phyloP scores from a whole-genome alignment of 164 flowering plant species.

The Tetrastigma voinierianum region DNA sequence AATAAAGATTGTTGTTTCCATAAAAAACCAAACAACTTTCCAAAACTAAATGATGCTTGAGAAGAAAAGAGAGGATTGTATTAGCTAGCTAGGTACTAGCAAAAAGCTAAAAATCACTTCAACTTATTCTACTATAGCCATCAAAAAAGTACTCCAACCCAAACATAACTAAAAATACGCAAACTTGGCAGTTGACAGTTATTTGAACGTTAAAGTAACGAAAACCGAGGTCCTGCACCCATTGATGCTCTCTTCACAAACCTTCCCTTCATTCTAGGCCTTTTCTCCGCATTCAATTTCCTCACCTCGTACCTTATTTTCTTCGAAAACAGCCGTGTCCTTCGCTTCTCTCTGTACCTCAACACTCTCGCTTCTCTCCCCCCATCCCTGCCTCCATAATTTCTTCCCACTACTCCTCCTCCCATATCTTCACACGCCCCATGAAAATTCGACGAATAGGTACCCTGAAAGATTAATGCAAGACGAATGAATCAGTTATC shows the following conservation, averaged over 20 bases:
- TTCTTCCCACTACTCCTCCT: not conserved
- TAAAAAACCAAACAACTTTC: no score
- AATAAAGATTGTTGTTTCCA: no score
- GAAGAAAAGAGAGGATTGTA: no score
- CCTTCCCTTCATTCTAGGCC: conserved; percentile 47
- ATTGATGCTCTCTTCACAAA: conserved; percentile 36
- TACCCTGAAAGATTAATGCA: conserved; percentile 5
- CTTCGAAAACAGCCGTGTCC: conserved; percentile 42
- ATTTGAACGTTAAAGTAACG: not conserved
- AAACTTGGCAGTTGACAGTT: not conserved
- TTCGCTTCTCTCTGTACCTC: conserved; percentile 43
- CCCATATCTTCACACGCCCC: conserved; percentile 1
- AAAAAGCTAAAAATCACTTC: no score
- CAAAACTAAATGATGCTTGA: no score
- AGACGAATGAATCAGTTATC: not conserved
- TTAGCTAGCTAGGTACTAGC: no score
- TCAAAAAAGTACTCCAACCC: no score
- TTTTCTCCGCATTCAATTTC: conserved; percentile 47
- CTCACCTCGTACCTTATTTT: conserved; percentile 45
- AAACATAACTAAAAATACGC: no score
- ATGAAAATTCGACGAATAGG: not conserved
- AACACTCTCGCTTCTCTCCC: conserved; percentile 44
- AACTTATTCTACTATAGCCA: no score
- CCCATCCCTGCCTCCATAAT: conserved; percentile 4
- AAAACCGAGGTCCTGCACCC: not conserved